Evolutionary conservation across 352 stramenopile genomes (phyloP).

Genomic region (Phytophthora hibernalis): DNA sequence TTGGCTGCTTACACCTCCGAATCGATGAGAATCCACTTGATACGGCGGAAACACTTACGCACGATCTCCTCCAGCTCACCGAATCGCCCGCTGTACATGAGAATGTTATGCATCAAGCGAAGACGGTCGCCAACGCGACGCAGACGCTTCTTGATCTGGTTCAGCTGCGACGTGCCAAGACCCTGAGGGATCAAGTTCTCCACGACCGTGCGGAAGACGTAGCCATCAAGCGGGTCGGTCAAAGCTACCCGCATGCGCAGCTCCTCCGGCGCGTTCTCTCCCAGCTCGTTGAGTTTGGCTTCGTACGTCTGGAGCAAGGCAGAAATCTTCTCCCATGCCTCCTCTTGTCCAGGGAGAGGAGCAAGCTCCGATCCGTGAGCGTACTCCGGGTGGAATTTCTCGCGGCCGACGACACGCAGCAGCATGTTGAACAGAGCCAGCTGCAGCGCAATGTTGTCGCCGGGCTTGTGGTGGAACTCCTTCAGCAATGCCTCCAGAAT

Average conservation of each 20-base stretch:
- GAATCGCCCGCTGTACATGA: slow-evolving; percentile 89
- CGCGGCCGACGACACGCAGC: slow-evolving; percentile 79
- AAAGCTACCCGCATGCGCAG: slow-evolving; percentile 75
- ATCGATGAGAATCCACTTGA: slow-evolving; percentile 94
- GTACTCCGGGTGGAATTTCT: slow-evolving; percentile 81
- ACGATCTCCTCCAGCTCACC: slow-evolving; percentile 89
- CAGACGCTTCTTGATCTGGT: slow-evolving; percentile 91
- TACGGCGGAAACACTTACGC: slow-evolving; percentile 91
- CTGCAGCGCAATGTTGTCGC: slow-evolving; percentile 84
- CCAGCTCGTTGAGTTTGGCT: slow-evolving; percentile 73
- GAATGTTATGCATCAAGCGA: slow-evolving; percentile 89
- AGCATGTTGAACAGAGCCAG: slow-evolving; percentile 90
- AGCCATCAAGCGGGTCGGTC: slow-evolving; percentile 81
- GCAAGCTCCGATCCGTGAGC: slow-evolving; percentile 64
- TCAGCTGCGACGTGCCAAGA: slow-evolving; percentile 84
- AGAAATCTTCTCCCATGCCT: slow-evolving; percentile 74
- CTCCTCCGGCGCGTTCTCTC: slow-evolving; percentile 69
- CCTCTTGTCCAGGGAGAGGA: slow-evolving; percentile 76
- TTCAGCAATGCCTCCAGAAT: slow-evolving; percentile 79
- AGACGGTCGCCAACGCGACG: slow-evolving; percentile 87
- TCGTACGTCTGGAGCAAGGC: slow-evolving; percentile 73
- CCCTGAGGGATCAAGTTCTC: slow-evolving; percentile 86
- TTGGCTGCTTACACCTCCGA: slow-evolving; percentile 77
- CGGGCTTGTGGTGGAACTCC: slow-evolving; percentile 88
- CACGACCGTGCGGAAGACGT: slow-evolving; percentile 89